Percentiles rank a stretch among this genome's conserved stretches.
Conservation (phyloP, 331 rosid species). For the Quercus tomentella region DNA sequence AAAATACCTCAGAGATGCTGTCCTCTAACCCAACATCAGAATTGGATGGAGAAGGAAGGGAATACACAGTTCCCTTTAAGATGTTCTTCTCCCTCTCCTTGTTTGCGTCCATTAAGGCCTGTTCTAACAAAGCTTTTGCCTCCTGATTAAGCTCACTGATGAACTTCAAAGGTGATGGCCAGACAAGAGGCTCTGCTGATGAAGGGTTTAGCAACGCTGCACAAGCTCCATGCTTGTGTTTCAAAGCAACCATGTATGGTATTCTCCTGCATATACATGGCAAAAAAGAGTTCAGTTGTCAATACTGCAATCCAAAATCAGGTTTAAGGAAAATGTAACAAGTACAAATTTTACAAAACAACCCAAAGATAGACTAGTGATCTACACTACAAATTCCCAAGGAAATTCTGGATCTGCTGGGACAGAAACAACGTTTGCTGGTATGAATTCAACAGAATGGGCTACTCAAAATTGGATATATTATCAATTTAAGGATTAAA, state of each 20-base stretch:
- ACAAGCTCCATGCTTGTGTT: conserved; percentile 68
- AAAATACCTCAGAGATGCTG: conserved; percentile 59
- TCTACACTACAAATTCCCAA: background rate
- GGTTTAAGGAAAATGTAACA: background rate
- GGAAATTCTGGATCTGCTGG: background rate
- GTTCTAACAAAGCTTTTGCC: conserved; percentile 83
- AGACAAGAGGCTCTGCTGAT: conserved; percentile 95
- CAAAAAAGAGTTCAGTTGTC: background rate
- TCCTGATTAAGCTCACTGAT: conserved; percentile 85
- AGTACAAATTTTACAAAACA: background rate
- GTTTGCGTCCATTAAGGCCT: conserved; percentile 89
- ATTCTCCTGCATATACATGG: conserved; percentile 61
- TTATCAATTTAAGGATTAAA: background rate
- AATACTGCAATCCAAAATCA: background rate
- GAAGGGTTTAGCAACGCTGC: conserved; percentile 90
- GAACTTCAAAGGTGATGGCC: conserved; percentile 97
- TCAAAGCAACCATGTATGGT: conserved; percentile 80
- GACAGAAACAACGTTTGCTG: background rate
- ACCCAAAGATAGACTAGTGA: background rate
- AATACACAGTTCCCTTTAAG: conserved; percentile 54
- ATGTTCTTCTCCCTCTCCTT: conserved; percentile 78
- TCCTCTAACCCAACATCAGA: conserved; percentile 50
- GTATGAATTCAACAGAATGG: background rate
- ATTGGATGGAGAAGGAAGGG: conserved; percentile 63
- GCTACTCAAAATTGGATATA: background rate